A percentile compares a stretch with the other conserved stretches of the same genome.
Conservation (phyloP, 305 asterid species). For the Solanum aculeatissimum region DNA sequence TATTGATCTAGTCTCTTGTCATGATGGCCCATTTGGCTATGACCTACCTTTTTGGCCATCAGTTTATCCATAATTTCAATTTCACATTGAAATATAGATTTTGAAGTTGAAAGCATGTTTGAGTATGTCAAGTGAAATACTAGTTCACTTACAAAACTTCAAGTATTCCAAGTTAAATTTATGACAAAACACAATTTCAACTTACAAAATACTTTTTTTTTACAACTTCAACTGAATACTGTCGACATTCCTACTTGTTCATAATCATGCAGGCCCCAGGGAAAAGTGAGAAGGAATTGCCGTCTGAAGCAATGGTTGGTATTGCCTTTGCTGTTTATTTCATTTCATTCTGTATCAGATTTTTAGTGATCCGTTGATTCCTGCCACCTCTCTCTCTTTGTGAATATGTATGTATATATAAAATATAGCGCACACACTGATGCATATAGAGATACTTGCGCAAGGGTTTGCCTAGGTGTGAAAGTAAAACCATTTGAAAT, state of each 20-base stretch:
- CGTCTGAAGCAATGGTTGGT: constrained; percentile 83
- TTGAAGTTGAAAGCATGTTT: background rate
- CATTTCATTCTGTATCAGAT: background rate
- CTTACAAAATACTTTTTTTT: background rate
- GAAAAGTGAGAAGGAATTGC: constrained; percentile 82
- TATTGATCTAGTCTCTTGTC: background rate
- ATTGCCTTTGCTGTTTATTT: background rate
- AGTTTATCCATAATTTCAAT: background rate
- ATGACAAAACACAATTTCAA: background rate
- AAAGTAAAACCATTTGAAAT: background rate
- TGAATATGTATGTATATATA: background rate
- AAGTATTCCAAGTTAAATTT: background rate
- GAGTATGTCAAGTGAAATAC: background rate
- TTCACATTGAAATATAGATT: background rate
- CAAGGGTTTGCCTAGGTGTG: background rate
- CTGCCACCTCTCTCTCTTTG: background rate
- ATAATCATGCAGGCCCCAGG: constrained; percentile 69
- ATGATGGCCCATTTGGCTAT: background rate
- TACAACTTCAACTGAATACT: background rate
- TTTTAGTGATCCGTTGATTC: background rate
- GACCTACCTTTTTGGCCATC: background rate
- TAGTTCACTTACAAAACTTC: background rate
- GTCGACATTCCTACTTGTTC: background rate
- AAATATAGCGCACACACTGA: background rate
- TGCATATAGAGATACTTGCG: background rate